These are phyloP conservation scores for Malus hybrid DNA, from an alignment of 331 rosid species.

Conservation along the genomic window DNA sequence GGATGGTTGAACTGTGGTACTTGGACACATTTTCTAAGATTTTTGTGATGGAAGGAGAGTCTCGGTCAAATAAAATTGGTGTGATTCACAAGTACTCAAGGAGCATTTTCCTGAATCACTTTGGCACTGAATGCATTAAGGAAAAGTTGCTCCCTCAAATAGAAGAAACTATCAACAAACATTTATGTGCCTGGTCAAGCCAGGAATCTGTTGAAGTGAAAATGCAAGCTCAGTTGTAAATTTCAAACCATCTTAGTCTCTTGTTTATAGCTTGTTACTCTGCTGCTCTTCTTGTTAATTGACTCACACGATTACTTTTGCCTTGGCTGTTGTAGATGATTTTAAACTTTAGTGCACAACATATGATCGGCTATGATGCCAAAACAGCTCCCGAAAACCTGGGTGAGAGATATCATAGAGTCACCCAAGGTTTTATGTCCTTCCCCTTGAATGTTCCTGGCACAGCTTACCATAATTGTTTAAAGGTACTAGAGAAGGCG, in stretches of 20 bases:
- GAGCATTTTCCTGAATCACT: conserved; percentile 14
- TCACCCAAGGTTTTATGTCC: conserved; percentile 18
- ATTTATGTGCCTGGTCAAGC: conserved; percentile 16
- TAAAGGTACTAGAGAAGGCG: conserved; percentile 15
- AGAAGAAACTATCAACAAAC: conserved; percentile 3
- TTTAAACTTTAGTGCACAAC: conserved; percentile 11
- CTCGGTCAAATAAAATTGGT: conserved; percentile 1
- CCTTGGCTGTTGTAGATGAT: conserved; percentile 11
- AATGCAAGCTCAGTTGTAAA: conserved; percentile 17
- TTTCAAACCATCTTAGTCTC: not conserved
- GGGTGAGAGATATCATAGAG: conserved; percentile 6
- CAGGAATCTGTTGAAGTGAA: conserved; percentile 22
- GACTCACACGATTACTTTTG: not conserved
- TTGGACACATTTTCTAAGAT: conserved; percentile 22
- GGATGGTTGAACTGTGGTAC: conserved; percentile 20
- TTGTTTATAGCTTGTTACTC: not conserved
- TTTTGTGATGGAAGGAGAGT: conserved; percentile 1
- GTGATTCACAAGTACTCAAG: conserved; percentile 22
- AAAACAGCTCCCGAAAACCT: conserved; percentile 10
- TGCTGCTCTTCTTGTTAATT: not conserved
- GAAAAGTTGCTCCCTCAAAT: conserved; percentile 17
- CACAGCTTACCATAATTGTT: conserved; percentile 19
- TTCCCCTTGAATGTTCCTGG: conserved; percentile 29
- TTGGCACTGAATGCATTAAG: conserved; percentile 14
- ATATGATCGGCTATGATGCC: conserved; percentile 22